Percentiles rank a stretch among this genome's conserved stretches.
phyloP scores from a whole-genome alignment of 805 yeast species.

The Zygosaccharomyces kombuchaensis region DNA sequence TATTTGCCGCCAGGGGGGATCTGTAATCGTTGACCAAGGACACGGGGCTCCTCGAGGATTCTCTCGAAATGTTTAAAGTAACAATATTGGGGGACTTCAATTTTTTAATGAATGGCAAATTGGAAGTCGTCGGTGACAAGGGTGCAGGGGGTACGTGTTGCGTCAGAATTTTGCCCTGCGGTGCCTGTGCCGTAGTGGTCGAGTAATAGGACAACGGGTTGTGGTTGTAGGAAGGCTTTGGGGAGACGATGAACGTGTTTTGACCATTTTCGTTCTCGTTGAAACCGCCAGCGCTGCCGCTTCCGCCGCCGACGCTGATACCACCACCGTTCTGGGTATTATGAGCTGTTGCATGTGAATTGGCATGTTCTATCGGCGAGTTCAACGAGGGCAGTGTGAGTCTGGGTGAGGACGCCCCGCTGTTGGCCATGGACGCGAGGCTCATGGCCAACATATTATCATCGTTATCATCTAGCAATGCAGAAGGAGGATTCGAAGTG shows the following conservation, averaged over 20 bases:
- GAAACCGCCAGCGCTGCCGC: background rate
- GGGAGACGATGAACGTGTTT: constrained; percentile 19
- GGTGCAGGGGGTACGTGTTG: constrained; percentile 15
- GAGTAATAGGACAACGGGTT: constrained; percentile 23
- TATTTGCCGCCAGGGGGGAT: constrained; percentile 21
- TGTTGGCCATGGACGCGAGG: constrained; percentile 36
- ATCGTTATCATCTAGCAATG: constrained; percentile 32
- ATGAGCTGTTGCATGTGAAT: constrained; percentile 4
- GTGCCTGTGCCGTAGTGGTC: constrained; percentile 6
- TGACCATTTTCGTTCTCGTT: constrained; percentile 10
- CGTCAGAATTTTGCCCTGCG: constrained; percentile 1
- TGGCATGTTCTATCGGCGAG: constrained; percentile 23
- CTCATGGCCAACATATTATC: constrained; percentile 36
- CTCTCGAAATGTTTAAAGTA: constrained; percentile 33
- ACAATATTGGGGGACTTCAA: constrained; percentile 33
- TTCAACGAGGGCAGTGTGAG: constrained; percentile 27
- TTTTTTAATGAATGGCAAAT: constrained; percentile 28
- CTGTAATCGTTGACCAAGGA: constrained; percentile 24
- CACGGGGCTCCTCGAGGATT: constrained; percentile 31
- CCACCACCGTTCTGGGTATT: constrained; percentile 1
- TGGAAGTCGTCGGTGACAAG: constrained; percentile 22
- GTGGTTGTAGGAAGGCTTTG: constrained; percentile 24
- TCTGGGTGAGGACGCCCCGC: constrained; percentile 35
- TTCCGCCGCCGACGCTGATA: background rate
- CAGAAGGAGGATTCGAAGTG: constrained; percentile 17